These are phyloP conservation scores for Copromyces sp. DNA, from an alignment of 495 filamentous ascomycete genomes.

Conservation along the genomic window DNA sequence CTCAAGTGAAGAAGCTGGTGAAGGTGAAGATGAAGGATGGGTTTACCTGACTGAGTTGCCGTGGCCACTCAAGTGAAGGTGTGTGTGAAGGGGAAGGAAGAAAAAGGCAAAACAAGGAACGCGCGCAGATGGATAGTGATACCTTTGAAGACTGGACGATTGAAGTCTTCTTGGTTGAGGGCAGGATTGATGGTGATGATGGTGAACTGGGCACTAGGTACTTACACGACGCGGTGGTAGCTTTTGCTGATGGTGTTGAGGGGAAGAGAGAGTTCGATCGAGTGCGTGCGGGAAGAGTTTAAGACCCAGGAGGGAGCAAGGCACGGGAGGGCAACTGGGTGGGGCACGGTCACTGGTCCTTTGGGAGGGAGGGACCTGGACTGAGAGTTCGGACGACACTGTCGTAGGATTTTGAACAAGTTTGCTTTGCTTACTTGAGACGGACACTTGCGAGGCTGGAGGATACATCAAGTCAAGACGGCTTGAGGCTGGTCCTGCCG, in stretches of 20 bases:
- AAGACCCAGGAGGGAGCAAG: background rate
- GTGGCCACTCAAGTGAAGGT: background rate
- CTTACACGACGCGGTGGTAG: background rate
- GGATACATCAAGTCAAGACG: background rate
- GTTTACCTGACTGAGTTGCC: background rate
- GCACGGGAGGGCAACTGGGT: background rate
- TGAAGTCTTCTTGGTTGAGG: background rate
- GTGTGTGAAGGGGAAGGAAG: background rate
- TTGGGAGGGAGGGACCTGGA: background rate
- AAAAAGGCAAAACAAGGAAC: background rate
- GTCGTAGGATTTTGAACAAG: background rate
- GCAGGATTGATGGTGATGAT: background rate
- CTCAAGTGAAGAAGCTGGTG: background rate
- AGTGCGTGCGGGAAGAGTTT: background rate
- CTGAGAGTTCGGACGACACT: background rate
- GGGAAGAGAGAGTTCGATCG: background rate
- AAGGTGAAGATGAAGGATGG: background rate
- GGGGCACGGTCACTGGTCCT: background rate
- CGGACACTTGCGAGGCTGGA: background rate
- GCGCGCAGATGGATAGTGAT: background rate
- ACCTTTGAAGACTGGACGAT: background rate
- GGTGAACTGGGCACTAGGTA: background rate
- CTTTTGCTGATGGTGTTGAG: background rate
- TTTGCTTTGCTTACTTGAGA: background rate
- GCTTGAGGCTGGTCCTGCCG: background rate